Conservation (phyloP, 331 rosid species). For the Malus hybrid region DNA sequence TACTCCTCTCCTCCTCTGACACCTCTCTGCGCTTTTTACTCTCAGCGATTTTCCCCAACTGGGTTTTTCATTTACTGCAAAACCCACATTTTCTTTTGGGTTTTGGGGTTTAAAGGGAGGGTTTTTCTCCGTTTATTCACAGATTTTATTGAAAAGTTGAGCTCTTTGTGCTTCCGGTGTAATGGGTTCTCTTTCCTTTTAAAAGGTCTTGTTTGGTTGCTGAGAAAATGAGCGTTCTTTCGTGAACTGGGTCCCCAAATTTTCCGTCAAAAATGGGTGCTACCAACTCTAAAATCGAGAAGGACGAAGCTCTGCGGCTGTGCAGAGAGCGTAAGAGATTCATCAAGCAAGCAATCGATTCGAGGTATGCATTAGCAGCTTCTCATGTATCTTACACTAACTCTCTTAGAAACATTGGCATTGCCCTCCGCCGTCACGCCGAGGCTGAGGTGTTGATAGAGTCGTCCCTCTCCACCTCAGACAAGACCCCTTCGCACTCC, state of each 20-base stretch:
- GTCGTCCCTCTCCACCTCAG: slow-evolving; percentile 68
- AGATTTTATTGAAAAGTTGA: neutral
- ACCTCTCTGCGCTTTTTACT: neutral
- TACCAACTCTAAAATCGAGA: slow-evolving; percentile 59
- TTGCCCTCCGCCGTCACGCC: slow-evolving; percentile 71
- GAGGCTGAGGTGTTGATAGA: slow-evolving; percentile 80
- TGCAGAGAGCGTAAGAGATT: slow-evolving; percentile 70
- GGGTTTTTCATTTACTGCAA: slow-evolving; percentile 10
- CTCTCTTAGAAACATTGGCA: slow-evolving; percentile 69
- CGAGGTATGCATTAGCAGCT: slow-evolving; percentile 82
- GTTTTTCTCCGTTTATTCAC: neutral
- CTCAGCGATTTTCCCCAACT: neutral
- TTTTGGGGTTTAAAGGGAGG: slow-evolving; percentile 14
- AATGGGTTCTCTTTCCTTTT: neutral
- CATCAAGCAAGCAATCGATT: slow-evolving; percentile 76
- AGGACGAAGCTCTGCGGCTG: slow-evolving; percentile 64
- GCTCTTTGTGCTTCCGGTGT: neutral
- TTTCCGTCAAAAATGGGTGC: slow-evolving; percentile 55
- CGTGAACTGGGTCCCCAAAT: slow-evolving; percentile 14
- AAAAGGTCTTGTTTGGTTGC: neutral
- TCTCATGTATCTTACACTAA: slow-evolving; percentile 71
- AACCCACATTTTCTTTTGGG: slow-evolving; percentile 17
- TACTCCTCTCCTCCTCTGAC: neutral
- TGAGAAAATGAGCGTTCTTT: slow-evolving; percentile 15
- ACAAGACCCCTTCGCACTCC: slow-evolving; percentile 85